Evolutionary conservation across 1,284 basidiomycete species (phyloP).

Genomic region (Naganishia sp.): DNA sequence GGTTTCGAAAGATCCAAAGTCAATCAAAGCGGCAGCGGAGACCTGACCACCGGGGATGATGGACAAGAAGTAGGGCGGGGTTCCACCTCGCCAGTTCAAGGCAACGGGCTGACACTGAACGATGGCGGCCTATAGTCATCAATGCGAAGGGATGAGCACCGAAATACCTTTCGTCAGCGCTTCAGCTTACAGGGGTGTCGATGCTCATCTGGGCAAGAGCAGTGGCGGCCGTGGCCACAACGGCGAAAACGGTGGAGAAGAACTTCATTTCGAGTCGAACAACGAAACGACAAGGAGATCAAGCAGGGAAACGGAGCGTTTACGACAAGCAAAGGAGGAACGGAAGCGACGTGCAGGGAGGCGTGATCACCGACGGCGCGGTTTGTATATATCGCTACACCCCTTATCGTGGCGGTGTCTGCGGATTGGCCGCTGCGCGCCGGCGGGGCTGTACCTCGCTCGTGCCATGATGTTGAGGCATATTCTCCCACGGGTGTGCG

Average conservation of each 20-base stretch:
- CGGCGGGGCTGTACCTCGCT: not conserved
- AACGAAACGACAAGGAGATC: not conserved
- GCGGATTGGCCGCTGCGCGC: conserved; percentile 7
- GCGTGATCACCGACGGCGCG: not conserved
- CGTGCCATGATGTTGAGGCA: not conserved
- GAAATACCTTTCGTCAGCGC: not conserved
- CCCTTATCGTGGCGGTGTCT: conserved; percentile 25
- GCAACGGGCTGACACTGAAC: conserved; percentile 31
- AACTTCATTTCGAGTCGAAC: conserved; percentile 25
- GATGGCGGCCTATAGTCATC: conserved; percentile 15
- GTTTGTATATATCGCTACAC: conserved; percentile 26
- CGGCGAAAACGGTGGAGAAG: conserved; percentile 28
- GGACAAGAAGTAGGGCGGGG: conserved; percentile 60
- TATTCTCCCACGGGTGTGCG: conserved; percentile 10
- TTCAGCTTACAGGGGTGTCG: conserved; percentile 26
- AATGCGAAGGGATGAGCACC: not conserved
- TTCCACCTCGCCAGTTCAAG: conserved; percentile 63
- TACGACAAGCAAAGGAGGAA: not conserved
- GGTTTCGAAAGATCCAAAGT: conserved; percentile 41
- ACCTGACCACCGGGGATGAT: conserved; percentile 70
- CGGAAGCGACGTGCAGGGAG: not conserved
- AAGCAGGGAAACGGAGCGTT: not conserved
- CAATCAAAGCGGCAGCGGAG: conserved; percentile 60
- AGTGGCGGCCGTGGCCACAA: conserved; percentile 21
- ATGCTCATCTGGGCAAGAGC: conserved; percentile 28